Base-by-base conservation (phyloP, 2,329 filamentous ascomycete genomes). In the Trichoderma polysporum region DNA sequence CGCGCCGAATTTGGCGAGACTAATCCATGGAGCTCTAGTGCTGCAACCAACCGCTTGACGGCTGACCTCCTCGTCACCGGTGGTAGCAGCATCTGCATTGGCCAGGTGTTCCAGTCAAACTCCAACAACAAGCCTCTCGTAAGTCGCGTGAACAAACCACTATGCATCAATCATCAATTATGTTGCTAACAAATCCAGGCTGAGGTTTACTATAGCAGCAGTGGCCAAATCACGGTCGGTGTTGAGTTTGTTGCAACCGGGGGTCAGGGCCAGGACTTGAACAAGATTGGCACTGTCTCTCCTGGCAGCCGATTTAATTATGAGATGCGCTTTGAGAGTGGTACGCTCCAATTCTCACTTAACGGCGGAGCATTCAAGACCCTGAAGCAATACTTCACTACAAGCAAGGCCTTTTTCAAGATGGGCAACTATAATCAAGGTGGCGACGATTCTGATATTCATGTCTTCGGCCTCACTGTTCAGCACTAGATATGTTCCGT, bases 1-100 rank as follows among this genome's bases (percentile, higher is more conserved):
- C 79, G 78, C 33, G 79, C 77, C 17, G 79, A 81, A 70, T 71
- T 81, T 10, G 78, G 78, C 19, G 79, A 81, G 71, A 67, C 66
- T 13, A 69, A 54, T 31, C 76, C 77, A 3, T 76, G 79, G 78
- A 71, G 74, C 50, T 76, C 79, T 8, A 75, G 72, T 10, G 70
- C 69, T 17, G 59, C 67, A 1, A 66, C 45, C 17, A 52, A 63
- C 59, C 45, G 25, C 29, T 17, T 63, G 45, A 63, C 45, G 7
- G 59, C 52, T 29, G 33, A 33, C n/a, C 70, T 81, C 6, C 66
- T 71, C 37, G 74, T 77, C 52, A 54, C 52, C 6, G 1, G 6
- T 25, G 52, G 52, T 22, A 54, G 52, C 52, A 54, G 52, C 31
- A 54, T 54, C 7, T 54, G 52, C 52, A 54, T 54, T 54, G 52